phyloP scores from a whole-genome alignment of 1,139 yeast species.

The Ogataea hybrid region DNA sequence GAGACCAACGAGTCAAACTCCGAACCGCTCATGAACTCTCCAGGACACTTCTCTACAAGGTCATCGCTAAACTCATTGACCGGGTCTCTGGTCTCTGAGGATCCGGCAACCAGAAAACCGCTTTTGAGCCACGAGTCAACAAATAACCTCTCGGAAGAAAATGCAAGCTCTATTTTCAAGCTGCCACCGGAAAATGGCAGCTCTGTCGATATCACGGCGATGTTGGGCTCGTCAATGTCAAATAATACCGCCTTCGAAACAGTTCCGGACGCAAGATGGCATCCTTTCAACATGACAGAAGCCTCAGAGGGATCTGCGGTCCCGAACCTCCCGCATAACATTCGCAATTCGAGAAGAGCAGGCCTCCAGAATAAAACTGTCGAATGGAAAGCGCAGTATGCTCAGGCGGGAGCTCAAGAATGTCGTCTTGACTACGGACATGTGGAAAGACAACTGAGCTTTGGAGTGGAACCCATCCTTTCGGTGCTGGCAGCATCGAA shows the following conservation, averaged over 20 bases:
- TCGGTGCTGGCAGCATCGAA: slow-evolving; percentile 13
- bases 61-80: slow-evolving; percentile 18
- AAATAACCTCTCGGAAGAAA: slow-evolving; percentile 7
- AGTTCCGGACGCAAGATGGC: slow-evolving; percentile 18
- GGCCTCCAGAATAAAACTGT: neutral
- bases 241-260: slow-evolving; percentile 2
- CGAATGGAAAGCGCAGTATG: slow-evolving; percentile 4
- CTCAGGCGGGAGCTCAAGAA: neutral
- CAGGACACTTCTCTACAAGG: slow-evolving; percentile 15
- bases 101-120: slow-evolving; percentile 17
- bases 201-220: slow-evolving; percentile 18
- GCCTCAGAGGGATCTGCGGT: neutral
- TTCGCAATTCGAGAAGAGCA: slow-evolving; percentile 5
- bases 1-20: neutral
- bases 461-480: slow-evolving; percentile 23
- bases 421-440: neutral
- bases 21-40: slow-evolving; percentile 3
- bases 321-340: slow-evolving; percentile 2
- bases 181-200: slow-evolving; percentile 9
- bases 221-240: slow-evolving; percentile 14
- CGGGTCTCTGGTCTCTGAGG: slow-evolving; percentile 19
- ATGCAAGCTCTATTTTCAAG: slow-evolving; percentile 1
- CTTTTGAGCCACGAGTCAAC: slow-evolving; percentile 15
- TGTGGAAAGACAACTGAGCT: slow-evolving; percentile 12
- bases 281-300: slow-evolving; percentile 17